Conservation (phyloP, 805 yeast species). For the Metschnikowia dekortorum region DNA sequence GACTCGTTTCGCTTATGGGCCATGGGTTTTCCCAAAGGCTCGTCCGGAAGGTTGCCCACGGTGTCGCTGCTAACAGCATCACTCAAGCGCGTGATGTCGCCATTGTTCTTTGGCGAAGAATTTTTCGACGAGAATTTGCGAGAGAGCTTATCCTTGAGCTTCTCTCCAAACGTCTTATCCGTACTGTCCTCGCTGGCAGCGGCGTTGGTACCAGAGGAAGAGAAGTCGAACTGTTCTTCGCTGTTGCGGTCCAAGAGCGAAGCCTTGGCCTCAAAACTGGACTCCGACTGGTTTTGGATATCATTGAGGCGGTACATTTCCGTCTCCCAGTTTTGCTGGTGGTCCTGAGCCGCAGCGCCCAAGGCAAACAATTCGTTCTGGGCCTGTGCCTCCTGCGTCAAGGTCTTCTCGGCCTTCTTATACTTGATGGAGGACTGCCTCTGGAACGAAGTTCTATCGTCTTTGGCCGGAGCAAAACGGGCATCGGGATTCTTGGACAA, state of each 20-base stretch:
- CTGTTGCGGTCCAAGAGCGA: neutral
- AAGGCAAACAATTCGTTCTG: slow-evolving; percentile 18
- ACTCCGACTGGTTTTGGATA: slow-evolving; percentile 8
- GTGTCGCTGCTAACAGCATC: slow-evolving; percentile 11
- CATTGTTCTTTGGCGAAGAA: neutral
- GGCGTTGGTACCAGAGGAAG: slow-evolving; percentile 1
- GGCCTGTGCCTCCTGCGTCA: slow-evolving; percentile 8
- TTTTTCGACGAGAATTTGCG: slow-evolving; percentile 6
- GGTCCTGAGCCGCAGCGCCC: slow-evolving; percentile 35
- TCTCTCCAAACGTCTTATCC: slow-evolving; percentile 11
- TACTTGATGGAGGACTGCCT: slow-evolving; percentile 33
- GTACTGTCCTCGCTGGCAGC: neutral
- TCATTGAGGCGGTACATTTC: slow-evolving; percentile 53
- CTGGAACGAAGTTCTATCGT: slow-evolving; percentile 90
- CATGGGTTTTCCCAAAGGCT: slow-evolving; percentile 6
- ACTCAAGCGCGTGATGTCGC: slow-evolving; percentile 13
- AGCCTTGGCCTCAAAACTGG: neutral
- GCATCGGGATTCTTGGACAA: slow-evolving; percentile 85
- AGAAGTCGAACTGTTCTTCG: slow-evolving; percentile 2
- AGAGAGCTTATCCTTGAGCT: slow-evolving; percentile 10
- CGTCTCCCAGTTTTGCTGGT: slow-evolving; percentile 70
- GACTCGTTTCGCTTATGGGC: slow-evolving; percentile 10
- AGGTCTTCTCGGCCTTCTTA: slow-evolving; percentile 25
- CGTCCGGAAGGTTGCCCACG: slow-evolving; percentile 1
- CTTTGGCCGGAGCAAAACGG: slow-evolving; percentile 81